A percentile compares a stretch with the other conserved stretches of the same genome.
These are phyloP conservation scores for Pseudogymnoascus sp. DNA, from an alignment of 2,329 filamentous ascomycete genomes.

Conservation along the genomic window DNA sequence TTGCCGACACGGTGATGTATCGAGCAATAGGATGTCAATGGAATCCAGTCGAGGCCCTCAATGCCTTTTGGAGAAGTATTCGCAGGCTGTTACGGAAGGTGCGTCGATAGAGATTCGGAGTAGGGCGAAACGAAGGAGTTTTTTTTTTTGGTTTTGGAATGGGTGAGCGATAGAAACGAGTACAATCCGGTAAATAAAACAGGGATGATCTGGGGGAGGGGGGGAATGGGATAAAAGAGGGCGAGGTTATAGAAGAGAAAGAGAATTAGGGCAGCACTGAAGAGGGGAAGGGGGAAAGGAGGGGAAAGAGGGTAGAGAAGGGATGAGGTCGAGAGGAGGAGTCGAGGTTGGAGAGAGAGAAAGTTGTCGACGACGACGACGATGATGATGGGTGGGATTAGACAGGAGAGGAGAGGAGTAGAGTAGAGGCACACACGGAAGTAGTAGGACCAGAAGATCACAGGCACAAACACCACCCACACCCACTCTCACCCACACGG, in stretches of 20 bases:
- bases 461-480: neutral
- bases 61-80: neutral
- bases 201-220: conserved; percentile 17
- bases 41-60: conserved; percentile 4
- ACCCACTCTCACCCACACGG: neutral
- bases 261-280: conserved; percentile 31
- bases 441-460: neutral
- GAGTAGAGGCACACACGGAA: conserved; percentile 12
- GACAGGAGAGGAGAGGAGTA: neutral
- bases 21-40: neutral
- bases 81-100: neutral
- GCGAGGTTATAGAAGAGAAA: conserved; percentile 25
- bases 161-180: conserved; percentile 12
- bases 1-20: neutral
- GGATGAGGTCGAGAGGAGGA: conserved; percentile 28
- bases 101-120: neutral
- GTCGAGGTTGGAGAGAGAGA: conserved; percentile 12
- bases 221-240: conserved; percentile 20
- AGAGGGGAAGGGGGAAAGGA: conserved; percentile 19
- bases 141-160: neutral
- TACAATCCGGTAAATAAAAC: conserved; percentile 16
- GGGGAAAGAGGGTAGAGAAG: conserved; percentile 22
- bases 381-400: conserved; percentile 17
- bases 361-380: conserved; percentile 14
- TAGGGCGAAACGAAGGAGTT: neutral